Percentiles rank a stretch among this genome's conserved stretches.
Evolutionary conservation across 176 grass and related monocot species (phyloP).

Genomic region (Oryza punctata): DNA sequence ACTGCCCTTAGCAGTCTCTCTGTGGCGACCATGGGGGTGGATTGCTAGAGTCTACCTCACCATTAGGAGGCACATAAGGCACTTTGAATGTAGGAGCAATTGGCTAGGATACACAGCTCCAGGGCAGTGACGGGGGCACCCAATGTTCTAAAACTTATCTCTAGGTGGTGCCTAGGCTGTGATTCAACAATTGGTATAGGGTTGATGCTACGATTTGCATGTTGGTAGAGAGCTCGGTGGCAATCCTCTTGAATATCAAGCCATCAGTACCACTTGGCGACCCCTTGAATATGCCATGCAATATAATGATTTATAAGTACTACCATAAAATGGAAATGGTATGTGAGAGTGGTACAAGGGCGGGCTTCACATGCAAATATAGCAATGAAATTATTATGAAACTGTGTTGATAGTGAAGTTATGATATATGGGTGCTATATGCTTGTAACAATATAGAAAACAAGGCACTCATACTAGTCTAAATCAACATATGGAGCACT

Average conservation of each 20-base stretch:
- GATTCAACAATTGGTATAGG: not conserved
- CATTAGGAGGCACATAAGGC: not conserved
- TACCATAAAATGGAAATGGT: not conserved
- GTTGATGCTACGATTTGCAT: not conserved
- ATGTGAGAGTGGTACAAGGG: not conserved
- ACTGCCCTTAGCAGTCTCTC: not conserved
- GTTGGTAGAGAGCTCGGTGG: not conserved
- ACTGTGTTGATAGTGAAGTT: not conserved
- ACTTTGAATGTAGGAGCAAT: too few relatives aligned
- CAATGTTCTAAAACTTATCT: too few relatives aligned
- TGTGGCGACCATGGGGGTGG: not conserved
- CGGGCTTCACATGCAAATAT: not conserved
- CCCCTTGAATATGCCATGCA: not conserved
- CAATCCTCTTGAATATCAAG: not conserved
- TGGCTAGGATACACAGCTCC: too few relatives aligned
- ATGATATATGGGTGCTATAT: not conserved
- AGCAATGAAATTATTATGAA: not conserved
- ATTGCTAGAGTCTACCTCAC: not conserved
- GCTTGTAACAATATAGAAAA: not conserved
- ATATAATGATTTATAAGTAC: not conserved
- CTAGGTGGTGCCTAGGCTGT: too few relatives aligned
- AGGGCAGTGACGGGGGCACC: too few relatives aligned
- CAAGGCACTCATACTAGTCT: not conserved
- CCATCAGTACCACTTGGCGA: not conserved
- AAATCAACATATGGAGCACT: not conserved